These are phyloP conservation scores for Corymbia citriodora DNA, from an alignment of 441 rosid species.

Conservation along the genomic window DNA sequence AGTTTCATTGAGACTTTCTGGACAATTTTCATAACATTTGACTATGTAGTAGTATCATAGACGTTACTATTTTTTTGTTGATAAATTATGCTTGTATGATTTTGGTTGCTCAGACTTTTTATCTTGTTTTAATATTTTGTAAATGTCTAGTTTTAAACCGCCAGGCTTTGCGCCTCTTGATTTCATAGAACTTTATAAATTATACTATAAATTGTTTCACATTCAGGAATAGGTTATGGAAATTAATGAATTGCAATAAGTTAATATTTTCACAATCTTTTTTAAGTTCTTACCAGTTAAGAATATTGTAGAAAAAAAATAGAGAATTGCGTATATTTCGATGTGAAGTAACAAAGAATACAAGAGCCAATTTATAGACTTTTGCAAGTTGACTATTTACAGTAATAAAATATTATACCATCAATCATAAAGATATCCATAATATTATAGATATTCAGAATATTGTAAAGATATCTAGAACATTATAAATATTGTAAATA, in stretches of 20 bases:
- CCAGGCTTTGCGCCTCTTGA: neutral
- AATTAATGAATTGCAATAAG: neutral
- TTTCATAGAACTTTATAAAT: neutral
- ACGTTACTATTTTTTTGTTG: neutral
- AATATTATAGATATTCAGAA: no score
- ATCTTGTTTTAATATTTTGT: neutral
- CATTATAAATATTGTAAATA: no score
- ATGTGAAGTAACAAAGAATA: no score
- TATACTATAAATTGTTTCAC: neutral
- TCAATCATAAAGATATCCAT: no score
- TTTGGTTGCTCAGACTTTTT: neutral
- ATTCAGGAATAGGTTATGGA: neutral
- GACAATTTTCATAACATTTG: neutral
- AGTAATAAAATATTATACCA: no score
- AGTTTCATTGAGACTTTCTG: accelerated
- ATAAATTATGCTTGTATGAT: neutral
- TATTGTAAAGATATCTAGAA: no score
- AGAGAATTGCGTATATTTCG: no score
- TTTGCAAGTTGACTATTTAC: no score
- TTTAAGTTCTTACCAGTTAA: neutral
- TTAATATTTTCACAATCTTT: neutral
- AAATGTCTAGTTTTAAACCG: neutral
- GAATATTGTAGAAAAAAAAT: no score
- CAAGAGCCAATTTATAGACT: no score
- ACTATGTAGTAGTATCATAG: neutral